Evolutionary conservation across 495 filamentous ascomycete genomes (phyloP).

Genomic region (Hypomontagnella submonticulosa): DNA sequence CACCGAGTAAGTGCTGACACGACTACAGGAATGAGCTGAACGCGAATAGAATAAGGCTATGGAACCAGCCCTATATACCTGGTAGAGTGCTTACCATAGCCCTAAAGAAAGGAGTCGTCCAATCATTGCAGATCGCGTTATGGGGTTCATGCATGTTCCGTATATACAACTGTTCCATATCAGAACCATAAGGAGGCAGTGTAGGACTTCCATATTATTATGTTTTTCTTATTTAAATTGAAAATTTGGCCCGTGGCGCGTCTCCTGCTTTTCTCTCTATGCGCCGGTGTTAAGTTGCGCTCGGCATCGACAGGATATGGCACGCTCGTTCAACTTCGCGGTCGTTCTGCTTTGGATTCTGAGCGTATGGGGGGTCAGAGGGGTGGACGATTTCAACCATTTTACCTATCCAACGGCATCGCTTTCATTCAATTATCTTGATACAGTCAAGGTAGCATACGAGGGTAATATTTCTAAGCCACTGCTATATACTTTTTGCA

Average conservation of each 20-base stretch:
- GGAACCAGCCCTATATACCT: too few relatives aligned
- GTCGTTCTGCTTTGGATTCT: background rate
- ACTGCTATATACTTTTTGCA: constrained; percentile 7
- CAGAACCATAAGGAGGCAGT: too few relatives aligned
- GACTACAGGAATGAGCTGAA: too few relatives aligned
- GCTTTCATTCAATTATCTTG: background rate
- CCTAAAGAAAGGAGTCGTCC: too few relatives aligned
- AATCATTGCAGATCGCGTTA: too few relatives aligned
- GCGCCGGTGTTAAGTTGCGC: background rate
- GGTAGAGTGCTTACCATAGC: too few relatives aligned
- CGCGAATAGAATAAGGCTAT: too few relatives aligned
- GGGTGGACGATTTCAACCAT: constrained; percentile 6
- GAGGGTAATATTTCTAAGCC: constrained; percentile 13
- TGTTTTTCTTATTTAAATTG: too few relatives aligned
- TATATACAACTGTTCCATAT: too few relatives aligned
- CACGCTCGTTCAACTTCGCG: constrained; percentile 1
- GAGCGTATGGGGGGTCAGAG: background rate
- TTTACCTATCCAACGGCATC: constrained; percentile 4
- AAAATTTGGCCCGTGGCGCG: background rate
- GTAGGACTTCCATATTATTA: too few relatives aligned
- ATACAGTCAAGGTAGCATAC: constrained; percentile 14
- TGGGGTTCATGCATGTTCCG: too few relatives aligned
- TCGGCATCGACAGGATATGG: constrained; percentile 1
- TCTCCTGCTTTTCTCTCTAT: background rate
- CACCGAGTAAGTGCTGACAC: too few relatives aligned